Evolutionary conservation across 23 red algal species (phyloP), one percentile per base, ranked within the genome.

Genomic region (Gracilaria vermiculophylla): DNA sequence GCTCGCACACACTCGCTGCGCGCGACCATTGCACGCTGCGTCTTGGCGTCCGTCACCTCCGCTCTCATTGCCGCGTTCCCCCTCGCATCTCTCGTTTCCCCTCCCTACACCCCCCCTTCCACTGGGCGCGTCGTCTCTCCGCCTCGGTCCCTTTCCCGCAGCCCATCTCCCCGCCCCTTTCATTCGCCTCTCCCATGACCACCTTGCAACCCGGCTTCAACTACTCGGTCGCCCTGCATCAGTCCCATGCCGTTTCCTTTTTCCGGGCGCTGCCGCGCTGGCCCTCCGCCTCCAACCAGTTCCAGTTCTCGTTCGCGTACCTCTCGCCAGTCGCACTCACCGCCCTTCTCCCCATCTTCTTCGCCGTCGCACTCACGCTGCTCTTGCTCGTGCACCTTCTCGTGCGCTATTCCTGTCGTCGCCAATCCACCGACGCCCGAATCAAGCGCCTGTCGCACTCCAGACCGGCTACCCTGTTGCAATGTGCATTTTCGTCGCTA

Each of bases 241-340:
- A 36, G 15, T 77, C 84, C 3, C 0, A 48, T 28, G 69, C 67
- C 10, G 84, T 88, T 33, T 9, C 23, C 53, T 88, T 88, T 21
- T 88, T 88, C 53, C 84, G 54, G 15, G 43, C 66, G 21, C 35
- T 69, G 16, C 84, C 84, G 23, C 84, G 84, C 0, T 88, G 84
- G 84, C 84, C 84, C 14, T 37, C 69, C 17, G 84, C 84, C 27
- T 47, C 84, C 37, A 42, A 11, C 12, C 34, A 44, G 32, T 88
- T 88, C 39, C 64, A 76, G 47, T 88, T 88, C 50, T 64, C 69
- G 0, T 45, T 66, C 51, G 6, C 66, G 43, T 88, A 88, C n/a
- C 54, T 88, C 13, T 52, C 84, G 19, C 84, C 69, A 24, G 70
- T 77, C 27, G 84, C 84, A 19, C 66, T 88, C 24, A 77, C 84